A percentile compares a stretch with the other conserved stretches of the same genome.
phyloP scores from a whole-genome alignment of 495 filamentous ascomycete genomes.

The Bombardia bombarda region DNA sequence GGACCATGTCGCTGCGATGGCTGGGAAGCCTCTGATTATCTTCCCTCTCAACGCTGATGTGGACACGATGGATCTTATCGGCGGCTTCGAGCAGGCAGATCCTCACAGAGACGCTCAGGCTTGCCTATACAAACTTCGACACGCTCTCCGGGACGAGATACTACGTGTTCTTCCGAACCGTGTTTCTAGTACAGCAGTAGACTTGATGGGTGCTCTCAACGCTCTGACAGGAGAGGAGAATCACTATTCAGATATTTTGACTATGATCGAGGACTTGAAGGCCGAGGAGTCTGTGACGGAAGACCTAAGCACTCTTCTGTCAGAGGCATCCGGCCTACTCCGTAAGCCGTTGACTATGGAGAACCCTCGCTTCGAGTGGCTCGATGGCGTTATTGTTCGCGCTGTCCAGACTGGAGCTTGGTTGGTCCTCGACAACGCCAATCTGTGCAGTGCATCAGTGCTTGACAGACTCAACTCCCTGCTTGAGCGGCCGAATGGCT shows the following conservation, averaged over 20 bases:
- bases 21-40: conserved; percentile 64
- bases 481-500: conserved; percentile 75
- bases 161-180: conserved; percentile 39
- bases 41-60: conserved; percentile 86
- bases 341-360: conserved; percentile 42
- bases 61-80: conserved; percentile 93
- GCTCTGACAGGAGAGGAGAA: conserved; percentile 22
- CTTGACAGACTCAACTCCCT: conserved; percentile 92
- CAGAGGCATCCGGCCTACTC: conserved; percentile 28
- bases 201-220: conserved; percentile 30
- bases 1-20: conserved; percentile 65
- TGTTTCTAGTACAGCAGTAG: conserved; percentile 33
- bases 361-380: conserved; percentile 85
- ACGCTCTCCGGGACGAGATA: conserved; percentile 46
- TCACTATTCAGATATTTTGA: conserved; percentile 21
- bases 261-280: conserved; percentile 21
- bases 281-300: conserved; percentile 16
- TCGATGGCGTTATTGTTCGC: conserved; percentile 82
- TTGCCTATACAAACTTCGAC: conserved; percentile 45
- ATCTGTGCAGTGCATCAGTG: conserved; percentile 89
- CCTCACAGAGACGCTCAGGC: conserved; percentile 56
- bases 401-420: conserved; percentile 82
- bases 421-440: conserved; percentile 95
- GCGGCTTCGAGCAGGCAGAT: conserved; percentile 93
- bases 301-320: conserved; percentile 20